Conservation (phyloP, 2,329 filamentous ascomycete genomes). For the Pseudocercospora eumusae region DNA sequence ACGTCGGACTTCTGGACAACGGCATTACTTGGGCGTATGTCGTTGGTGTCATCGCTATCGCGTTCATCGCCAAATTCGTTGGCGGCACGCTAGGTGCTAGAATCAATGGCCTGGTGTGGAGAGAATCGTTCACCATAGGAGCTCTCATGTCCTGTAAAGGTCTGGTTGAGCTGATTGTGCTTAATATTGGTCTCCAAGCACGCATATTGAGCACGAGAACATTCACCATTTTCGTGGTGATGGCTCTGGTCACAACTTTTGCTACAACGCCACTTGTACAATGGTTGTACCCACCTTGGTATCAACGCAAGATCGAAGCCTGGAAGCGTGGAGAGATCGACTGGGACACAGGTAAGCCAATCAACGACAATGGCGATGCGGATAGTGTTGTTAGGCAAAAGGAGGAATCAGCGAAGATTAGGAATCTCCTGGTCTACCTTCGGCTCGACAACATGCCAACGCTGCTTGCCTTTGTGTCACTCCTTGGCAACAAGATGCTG, state of each 20-base stretch:
- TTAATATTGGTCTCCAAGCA: slow-evolving; percentile 24
- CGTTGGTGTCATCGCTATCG: slow-evolving; percentile 75
- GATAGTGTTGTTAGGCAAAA: slow-evolving; percentile 51
- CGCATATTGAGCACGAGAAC: slow-evolving; percentile 70
- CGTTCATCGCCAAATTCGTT: slow-evolving; percentile 81
- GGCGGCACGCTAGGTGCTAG: slow-evolving; percentile 79
- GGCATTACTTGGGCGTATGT: slow-evolving; percentile 90
- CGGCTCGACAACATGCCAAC: slow-evolving; percentile 82
- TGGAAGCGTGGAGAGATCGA: slow-evolving; percentile 88
- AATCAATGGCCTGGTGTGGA: slow-evolving; percentile 77
- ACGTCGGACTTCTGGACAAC: slow-evolving; percentile 78
- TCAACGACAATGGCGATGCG: slow-evolving; percentile 36
- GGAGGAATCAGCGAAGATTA: slow-evolving; percentile 55
- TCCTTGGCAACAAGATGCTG: slow-evolving; percentile 63
- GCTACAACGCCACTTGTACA: slow-evolving; percentile 75
- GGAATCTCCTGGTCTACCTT: slow-evolving; percentile 74
- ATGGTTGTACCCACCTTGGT: slow-evolving; percentile 73
- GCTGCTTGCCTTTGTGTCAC: slow-evolving; percentile 76
- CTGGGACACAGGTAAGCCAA: slow-evolving; percentile 68
- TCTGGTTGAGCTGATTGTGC: slow-evolving; percentile 77
- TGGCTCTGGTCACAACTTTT: slow-evolving; percentile 87
- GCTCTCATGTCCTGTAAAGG: slow-evolving; percentile 96
- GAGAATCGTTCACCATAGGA: slow-evolving; percentile 85
- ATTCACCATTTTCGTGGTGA: slow-evolving; percentile 93
- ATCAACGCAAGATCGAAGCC: slow-evolving; percentile 69